phyloP scores from a whole-genome alignment of 805 yeast genomes.

The Debaryomyces hansenii region DNA sequence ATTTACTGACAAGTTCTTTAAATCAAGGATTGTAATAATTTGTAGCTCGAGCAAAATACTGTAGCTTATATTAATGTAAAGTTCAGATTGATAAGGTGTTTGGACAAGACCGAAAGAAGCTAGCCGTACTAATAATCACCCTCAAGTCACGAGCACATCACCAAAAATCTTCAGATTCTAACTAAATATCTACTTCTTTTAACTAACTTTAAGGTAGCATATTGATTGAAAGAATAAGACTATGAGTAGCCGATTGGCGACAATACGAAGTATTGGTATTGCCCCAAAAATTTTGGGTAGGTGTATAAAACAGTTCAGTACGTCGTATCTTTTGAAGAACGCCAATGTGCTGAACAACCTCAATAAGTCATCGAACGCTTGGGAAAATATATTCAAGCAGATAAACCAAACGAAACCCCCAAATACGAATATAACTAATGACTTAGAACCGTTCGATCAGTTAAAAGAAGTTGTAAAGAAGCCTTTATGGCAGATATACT shows the following conservation, averaged over 20 bases:
- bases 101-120: not conserved
- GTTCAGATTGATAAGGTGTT: too few species aligned
- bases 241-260: not conserved
- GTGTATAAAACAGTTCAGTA: not conserved
- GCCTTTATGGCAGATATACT: conserved; percentile 5
- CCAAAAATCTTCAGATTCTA: not conserved
- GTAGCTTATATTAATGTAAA: too few species aligned
- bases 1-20: too few species aligned
- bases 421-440: not conserved
- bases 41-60: too few species aligned
- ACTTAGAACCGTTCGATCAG: not conserved
- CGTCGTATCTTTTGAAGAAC: not conserved
- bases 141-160: not conserved
- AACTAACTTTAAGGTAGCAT: not conserved
- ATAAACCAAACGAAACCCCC: not conserved
- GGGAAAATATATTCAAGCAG: not conserved
- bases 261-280: not conserved
- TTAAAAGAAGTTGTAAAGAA: conserved; percentile 3
- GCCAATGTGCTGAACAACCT: not conserved
- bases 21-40: too few species aligned
- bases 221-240: not conserved
- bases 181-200: not conserved
- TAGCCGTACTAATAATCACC: not conserved
- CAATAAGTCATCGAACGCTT: not conserved
- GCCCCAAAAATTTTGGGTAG: not conserved